Conservation (phyloP, 176 grass and related monocot species). For the Juncus effusus region DNA sequence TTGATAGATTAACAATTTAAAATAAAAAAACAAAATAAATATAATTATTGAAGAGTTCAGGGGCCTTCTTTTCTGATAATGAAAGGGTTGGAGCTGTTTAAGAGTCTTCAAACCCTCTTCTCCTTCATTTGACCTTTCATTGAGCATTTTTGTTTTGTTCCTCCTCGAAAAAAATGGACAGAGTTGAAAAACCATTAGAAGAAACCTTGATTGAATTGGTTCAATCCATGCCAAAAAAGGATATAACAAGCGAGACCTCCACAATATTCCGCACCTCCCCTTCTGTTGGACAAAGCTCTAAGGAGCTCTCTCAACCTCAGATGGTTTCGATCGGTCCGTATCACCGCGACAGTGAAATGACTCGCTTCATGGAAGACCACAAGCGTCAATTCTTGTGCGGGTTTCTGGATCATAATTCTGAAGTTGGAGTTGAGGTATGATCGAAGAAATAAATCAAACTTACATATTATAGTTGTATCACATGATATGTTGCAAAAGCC, state of each 20-base stretch:
- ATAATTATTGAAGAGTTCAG: no score
- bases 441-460: no score
- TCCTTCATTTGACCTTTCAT: no score
- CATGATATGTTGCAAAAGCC: no score
- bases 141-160: no score
- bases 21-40: no score
- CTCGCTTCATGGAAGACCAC: not conserved
- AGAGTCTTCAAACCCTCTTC: no score
- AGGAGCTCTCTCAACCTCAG: not conserved
- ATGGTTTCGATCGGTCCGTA: conserved; percentile 12
- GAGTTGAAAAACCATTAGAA: conserved; percentile 1
- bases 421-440: not conserved
- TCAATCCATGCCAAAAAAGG: not conserved
- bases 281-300: not conserved
- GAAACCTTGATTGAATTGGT: not conserved
- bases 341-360: not conserved
- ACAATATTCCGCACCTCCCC: not conserved
- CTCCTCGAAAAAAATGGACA: no score
- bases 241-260: not conserved
- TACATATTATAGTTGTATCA: no score
- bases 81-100: no score
- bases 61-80: no score
- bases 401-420: not conserved
- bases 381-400: not conserved
- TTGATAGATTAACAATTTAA: no score